A percentile compares a stretch with the other conserved stretches of the same genome.
Conservation (phyloP, 2,329 filamentous ascomycete genomes). For the Hansfordia pulvinata region DNA sequence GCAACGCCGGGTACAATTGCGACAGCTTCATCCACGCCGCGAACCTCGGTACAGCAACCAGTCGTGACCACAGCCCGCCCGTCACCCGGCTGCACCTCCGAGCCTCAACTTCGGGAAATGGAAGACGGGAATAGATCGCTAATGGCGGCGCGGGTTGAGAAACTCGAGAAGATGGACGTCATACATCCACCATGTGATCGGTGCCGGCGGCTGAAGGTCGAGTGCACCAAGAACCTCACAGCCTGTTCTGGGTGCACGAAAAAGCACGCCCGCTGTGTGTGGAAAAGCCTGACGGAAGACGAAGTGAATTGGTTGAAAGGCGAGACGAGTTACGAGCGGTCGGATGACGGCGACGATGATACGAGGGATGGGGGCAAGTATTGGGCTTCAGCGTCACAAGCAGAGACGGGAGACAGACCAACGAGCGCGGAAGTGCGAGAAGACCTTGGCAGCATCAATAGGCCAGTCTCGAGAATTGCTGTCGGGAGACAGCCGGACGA, state of each 20-base stretch:
- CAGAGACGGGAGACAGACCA: slow-evolving; percentile 8
- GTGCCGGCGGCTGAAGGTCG: slow-evolving; percentile 65
- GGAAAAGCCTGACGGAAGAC: slow-evolving; percentile 67
- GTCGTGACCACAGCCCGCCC: slow-evolving; percentile 11
- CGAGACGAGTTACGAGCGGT: slow-evolving; percentile 13
- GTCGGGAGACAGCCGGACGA: slow-evolving; percentile 15
- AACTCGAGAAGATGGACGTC: slow-evolving; percentile 56
- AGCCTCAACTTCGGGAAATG: slow-evolving; percentile 13
- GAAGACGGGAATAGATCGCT: slow-evolving; percentile 30
- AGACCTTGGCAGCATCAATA: slow-evolving; percentile 8
- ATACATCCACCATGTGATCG: slow-evolving; percentile 77
- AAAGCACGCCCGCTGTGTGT: slow-evolving; percentile 80
- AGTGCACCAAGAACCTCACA: slow-evolving; percentile 75
- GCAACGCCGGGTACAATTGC: slow-evolving; percentile 15
- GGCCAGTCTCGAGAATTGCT: slow-evolving; percentile 11
- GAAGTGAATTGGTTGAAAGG: slow-evolving; percentile 33
- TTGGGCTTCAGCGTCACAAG: slow-evolving; percentile 10
- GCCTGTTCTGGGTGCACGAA: slow-evolving; percentile 80
- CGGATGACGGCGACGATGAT: slow-evolving; percentile 15
- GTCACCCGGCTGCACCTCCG: slow-evolving; percentile 13
- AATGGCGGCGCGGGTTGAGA: slow-evolving; percentile 65
- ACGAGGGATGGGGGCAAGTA: slow-evolving; percentile 8
- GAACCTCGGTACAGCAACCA: slow-evolving; percentile 14
- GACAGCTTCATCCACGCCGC: slow-evolving; percentile 14
- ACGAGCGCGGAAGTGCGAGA: slow-evolving; percentile 11